Evolutionary conservation across 2,329 filamentous ascomycete species (phyloP), one percentile per base, ranked within the genome.

Genomic region (Fusarium torreyae): DNA sequence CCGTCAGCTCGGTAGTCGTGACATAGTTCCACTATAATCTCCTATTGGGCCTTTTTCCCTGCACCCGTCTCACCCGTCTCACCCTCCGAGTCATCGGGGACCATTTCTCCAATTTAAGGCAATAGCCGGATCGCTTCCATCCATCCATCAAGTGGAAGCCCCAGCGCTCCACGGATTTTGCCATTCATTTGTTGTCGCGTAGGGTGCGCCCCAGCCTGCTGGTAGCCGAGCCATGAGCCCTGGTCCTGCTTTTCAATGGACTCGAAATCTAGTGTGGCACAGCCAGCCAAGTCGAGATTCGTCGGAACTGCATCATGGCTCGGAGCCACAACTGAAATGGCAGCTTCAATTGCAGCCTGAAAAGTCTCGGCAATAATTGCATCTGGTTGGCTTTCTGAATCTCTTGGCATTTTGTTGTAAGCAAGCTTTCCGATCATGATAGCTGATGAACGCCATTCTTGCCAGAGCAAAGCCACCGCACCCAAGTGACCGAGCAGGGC

Each of bases 401-500:
- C 33, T 42, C 26, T 34, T 18, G 40, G 43, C 20, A 40, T 45
- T 24, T 38, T 31, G 18, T 46, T 58, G 55, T 31, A 33, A 22
- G 34, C 20, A 34, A 54, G 33, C 13, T 33, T 14, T 20, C 65
- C 36, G 33, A 62, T 48, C 18, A 57, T 57, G 40, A 33, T 10
- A 54, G 57, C 20, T 14, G 68, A 68, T 20, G 58, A 51, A 31
- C 58, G 74, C 72, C 75, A 75, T 67, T 79, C 78, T 46, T 74
- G 75, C 72, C 74, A 74, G 15, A 80, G 63, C 26, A 74, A 78
- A 38, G 76, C 65, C 10, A 71, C 59, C 7, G 77, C 77, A 9
- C 78, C 77, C 10, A 80, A 69, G 15, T 73, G 70, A 7, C 76
- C 76, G 18, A 80, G 63, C 7, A 77, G 62, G 28, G 43, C 42